Conservation (phyloP, 352 stramenopile genomes). For the Globisporangium iwayamae region DNA sequence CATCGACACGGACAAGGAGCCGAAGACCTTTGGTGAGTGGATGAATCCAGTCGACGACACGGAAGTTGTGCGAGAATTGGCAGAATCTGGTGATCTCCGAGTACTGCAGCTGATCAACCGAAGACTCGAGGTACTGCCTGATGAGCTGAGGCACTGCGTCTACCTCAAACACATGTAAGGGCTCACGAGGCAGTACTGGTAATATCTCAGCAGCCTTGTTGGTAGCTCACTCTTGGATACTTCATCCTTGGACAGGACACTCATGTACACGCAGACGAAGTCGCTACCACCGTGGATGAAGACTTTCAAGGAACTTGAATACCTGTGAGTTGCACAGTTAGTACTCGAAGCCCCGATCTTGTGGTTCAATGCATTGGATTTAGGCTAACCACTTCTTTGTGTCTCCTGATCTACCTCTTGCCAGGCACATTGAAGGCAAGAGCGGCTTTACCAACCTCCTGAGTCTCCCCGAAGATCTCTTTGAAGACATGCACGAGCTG, state of each 20-base stretch:
- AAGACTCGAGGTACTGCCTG: conserved; percentile 16
- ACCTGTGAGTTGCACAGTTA: no score
- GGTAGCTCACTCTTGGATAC: no score
- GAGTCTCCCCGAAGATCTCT: conserved; percentile 23
- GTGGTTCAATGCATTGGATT: no score
- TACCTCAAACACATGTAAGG: conserved; percentile 37
- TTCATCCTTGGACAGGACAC: no score
- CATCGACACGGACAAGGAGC: conserved; percentile 25
- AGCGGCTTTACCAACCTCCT: conserved; percentile 20
- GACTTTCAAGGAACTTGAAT: no score
- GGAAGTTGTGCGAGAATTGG: conserved; percentile 20
- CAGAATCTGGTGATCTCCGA: conserved; percentile 26
- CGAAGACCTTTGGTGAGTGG: conserved; percentile 24
- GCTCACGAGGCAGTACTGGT: no score
- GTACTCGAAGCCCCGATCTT: no score
- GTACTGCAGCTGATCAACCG: conserved; percentile 43
- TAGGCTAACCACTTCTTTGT: not conserved
- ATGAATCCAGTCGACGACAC: conserved; percentile 20
- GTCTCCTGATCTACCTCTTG: no score
- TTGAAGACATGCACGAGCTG: conserved; percentile 29
- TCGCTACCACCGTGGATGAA: no score
- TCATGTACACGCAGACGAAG: no score
- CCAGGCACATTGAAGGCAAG: conserved; percentile 12
- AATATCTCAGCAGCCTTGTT: no score
- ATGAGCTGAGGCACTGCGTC: conserved; percentile 23